Evolutionary conservation across 441 rosid genomes (phyloP).

Genomic region (Erodium moschatum): DNA sequence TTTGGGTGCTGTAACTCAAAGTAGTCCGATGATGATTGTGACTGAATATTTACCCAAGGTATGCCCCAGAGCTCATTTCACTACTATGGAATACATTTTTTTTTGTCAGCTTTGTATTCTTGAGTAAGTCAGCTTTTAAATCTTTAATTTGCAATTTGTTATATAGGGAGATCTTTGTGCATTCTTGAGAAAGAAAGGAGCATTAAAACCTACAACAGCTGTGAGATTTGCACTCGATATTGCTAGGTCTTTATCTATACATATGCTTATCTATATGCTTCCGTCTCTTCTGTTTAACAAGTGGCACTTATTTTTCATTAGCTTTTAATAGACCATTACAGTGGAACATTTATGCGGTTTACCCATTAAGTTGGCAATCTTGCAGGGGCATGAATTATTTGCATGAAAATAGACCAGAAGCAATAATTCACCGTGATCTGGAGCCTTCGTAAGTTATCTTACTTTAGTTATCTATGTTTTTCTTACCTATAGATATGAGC

Average conservation of each 20-base stretch:
- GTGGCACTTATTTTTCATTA: not conserved
- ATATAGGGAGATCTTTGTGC: slow-evolving; percentile 68
- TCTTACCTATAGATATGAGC: not conserved
- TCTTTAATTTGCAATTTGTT: not conserved
- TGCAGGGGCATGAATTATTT: slow-evolving; percentile 88
- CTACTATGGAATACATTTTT: not conserved
- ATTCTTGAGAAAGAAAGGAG: slow-evolving; percentile 49
- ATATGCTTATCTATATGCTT: not conserved
- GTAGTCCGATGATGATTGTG: slow-evolving; percentile 77
- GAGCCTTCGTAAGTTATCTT: slow-evolving; percentile 88
- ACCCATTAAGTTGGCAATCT: not conserved
- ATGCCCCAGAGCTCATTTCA: slow-evolving; percentile 14
- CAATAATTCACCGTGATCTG: slow-evolving; percentile 91
- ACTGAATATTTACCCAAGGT: slow-evolving; percentile 71
- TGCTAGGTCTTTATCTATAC: slow-evolving; percentile 39
- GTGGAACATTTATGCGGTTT: not conserved
- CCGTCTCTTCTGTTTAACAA: too few relatives aligned
- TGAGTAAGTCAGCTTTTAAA: too few relatives aligned
- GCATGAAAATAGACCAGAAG: slow-evolving; percentile 69
- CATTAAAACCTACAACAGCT: slow-evolving; percentile 46
- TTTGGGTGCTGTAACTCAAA: slow-evolving; percentile 75
- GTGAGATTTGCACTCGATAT: slow-evolving; percentile 71
- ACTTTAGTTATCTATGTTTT: not conserved
- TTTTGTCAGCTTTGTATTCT: not conserved
- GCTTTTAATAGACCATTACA: too few relatives aligned